Evolutionary conservation across 805 yeast species (phyloP), one percentile per base, ranked within the genome.

Genomic region (Maudiozyma saulgeensis): DNA sequence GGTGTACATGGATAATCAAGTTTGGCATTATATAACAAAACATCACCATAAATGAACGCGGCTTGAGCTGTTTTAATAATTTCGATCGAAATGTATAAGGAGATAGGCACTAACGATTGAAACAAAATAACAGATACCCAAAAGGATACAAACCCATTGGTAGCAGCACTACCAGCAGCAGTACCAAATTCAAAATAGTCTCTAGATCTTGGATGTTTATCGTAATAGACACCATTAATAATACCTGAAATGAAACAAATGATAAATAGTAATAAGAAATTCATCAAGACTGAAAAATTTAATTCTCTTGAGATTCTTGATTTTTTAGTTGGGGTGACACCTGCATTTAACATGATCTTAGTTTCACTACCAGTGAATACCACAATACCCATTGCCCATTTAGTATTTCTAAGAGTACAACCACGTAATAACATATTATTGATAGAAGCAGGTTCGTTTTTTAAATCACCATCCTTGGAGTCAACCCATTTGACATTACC

Each of bases 1-100:
- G 95, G 93, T 11, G 84, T 80, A 64, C 95, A 86, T 2, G 93
- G 91, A 58, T 80, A 85, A 63, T 86, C 91, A 51, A 86, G 67
- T 48, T 66, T 73, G 41, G 75, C 79, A 58, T 84, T 81, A 62
- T 85, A 86, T 80, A 86, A 79, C 47, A 76, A 68, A 41, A 80
- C 79, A 66, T 86, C 95, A 3, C 87, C 81, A 58, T 80, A 83
- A 49, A 86, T 86, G 70, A 86, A 86, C 53, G 74, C 84, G 0
- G 91, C 91, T 61, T 86, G 95, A 0, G 85, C 82, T 0, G 93
- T 82, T 62, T 85, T 85, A 63, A 86, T 82, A 58, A 86, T 83
- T 69, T 86, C 95, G 56, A 86, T 78, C 50, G 93, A 82, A 53
- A 86, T 84, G 66, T 86, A 86, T 53, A 86, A 72, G 0, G 95